Percentiles rank a stretch among this genome's conserved stretches.
These are phyloP conservation scores for Collybiopsis confluens DNA, from an alignment of 768 basidiomycete species.

Conservation along the genomic window DNA sequence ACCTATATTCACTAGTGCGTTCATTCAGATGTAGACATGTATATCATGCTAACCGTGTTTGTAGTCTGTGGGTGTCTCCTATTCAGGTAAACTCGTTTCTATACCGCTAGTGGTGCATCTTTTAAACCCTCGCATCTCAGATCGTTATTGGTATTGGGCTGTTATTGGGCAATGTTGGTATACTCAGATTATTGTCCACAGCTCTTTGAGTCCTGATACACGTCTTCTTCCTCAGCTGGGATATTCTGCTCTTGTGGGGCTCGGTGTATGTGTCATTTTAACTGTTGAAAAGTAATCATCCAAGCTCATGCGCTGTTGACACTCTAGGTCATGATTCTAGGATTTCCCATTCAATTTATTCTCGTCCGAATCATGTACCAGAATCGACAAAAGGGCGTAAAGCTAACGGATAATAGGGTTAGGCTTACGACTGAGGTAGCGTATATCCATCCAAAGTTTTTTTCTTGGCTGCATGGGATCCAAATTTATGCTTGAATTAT, in stretches of 20 bases:
- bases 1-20: slow-evolving; percentile 18
- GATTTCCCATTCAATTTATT: slow-evolving; percentile 47
- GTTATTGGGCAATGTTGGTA: slow-evolving; percentile 50
- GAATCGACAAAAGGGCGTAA: slow-evolving; percentile 52
- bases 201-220: not conserved
- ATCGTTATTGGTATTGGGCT: slow-evolving; percentile 58
- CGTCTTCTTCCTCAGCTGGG: slow-evolving; percentile 40
- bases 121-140: no score
- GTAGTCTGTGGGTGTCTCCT: slow-evolving; percentile 56
- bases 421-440: slow-evolving; percentile 56
- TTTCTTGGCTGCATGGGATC: no score
- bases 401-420: slow-evolving; percentile 64
- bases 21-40: not conserved
- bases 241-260: slow-evolving; percentile 64
- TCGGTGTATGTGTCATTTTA: slow-evolving; percentile 31
- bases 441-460: no score
- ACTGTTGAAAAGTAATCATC: slow-evolving; percentile 3
- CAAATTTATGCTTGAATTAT: no score
- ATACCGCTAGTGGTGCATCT: no score
- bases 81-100: slow-evolving; percentile 38
- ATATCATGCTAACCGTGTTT: not conserved
- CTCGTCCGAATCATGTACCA: slow-evolving; percentile 49
- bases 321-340: slow-evolving; percentile 9
- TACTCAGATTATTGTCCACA: not conserved
- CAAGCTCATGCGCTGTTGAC: no score